Percentiles rank a stretch among this genome's conserved stretches.
These are phyloP conservation scores for Aureobasidium vineae DNA, from an alignment of 2,329 filamentous ascomycete genomes.

Conservation along the genomic window DNA sequence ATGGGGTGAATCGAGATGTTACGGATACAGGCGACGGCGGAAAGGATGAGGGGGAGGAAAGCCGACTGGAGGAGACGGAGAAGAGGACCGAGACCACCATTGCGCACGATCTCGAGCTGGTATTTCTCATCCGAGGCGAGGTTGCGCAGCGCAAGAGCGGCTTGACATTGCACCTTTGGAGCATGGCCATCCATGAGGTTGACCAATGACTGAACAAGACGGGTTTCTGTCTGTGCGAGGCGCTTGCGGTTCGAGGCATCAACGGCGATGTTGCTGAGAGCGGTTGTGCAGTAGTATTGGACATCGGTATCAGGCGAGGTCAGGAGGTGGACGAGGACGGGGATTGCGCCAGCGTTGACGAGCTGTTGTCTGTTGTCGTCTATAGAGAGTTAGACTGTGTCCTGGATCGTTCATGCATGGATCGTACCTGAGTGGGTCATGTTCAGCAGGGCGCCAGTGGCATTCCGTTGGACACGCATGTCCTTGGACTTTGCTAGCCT, in stretches of 20 bases:
- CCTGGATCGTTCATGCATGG: background rate
- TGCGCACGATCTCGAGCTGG: constrained; percentile 93
- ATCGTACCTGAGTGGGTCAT: constrained; percentile 93
- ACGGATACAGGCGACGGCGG: constrained; percentile 94
- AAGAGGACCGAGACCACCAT: constrained; percentile 78
- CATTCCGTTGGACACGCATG: constrained; percentile 97
- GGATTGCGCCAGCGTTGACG: constrained; percentile 96
- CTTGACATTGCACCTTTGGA: constrained; percentile 97
- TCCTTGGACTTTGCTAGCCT: constrained; percentile 94
- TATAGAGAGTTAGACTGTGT: constrained; percentile 40
- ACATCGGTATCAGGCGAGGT: constrained; percentile 94
- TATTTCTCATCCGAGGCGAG: constrained; percentile 98
- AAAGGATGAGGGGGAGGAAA: constrained; percentile 92
- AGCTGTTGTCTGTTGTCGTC: constrained; percentile 98
- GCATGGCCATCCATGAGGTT: constrained; percentile 97
- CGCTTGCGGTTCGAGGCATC: constrained; percentile 88
- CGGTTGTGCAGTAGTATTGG: constrained; percentile 99
- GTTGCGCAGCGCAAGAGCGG: constrained; percentile 88
- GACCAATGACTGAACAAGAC: constrained; percentile 89
- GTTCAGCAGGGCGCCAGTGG: constrained; percentile 91
- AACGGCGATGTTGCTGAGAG: constrained; percentile 96
- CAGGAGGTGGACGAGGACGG: constrained; percentile 90
- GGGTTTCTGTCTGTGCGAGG: constrained; percentile 84
- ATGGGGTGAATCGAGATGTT: constrained; percentile 98
- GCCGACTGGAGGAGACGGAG: constrained; percentile 90